phyloP scores from a whole-genome alignment of 2,329 filamentous ascomycete genomes.

The Mariannaea elegans region DNA sequence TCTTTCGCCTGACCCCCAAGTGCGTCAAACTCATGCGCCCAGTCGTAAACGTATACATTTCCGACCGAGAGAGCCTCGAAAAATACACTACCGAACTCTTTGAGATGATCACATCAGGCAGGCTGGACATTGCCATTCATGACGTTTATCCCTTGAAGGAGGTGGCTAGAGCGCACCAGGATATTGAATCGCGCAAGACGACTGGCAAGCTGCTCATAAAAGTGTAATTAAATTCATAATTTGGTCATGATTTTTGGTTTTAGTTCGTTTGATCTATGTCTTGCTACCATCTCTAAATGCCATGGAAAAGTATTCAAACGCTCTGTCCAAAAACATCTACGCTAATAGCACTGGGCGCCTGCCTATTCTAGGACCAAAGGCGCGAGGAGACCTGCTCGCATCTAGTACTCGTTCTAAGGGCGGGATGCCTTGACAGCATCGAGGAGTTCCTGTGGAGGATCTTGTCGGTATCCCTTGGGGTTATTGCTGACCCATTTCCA shows the following conservation, averaged over 20 bases:
- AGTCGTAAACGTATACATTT: constrained; percentile 74
- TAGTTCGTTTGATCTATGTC: constrained; percentile 12
- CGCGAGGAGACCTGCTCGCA: constrained; percentile 29
- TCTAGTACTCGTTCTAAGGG: constrained; percentile 27
- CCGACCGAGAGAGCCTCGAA: constrained; percentile 75
- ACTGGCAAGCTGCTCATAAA: constrained; percentile 84
- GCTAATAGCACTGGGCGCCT: constrained; percentile 9
- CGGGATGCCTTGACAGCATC: constrained; percentile 63
- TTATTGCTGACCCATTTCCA: constrained; percentile 99
- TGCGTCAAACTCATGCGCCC: constrained; percentile 82
- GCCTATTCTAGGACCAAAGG: constrained; percentile 18
- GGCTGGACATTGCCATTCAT: constrained; percentile 78
- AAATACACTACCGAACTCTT: constrained; percentile 78
- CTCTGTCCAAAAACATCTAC: constrained; percentile 32
- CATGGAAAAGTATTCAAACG: constrained; percentile 28
- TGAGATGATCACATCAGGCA: constrained; percentile 72
- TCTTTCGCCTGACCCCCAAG: constrained; percentile 71
- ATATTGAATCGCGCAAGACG: constrained; percentile 84
- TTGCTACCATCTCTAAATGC: constrained; percentile 34
- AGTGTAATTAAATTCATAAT: constrained; percentile 53
- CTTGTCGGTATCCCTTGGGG: constrained; percentile 91
- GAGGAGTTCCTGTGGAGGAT: constrained; percentile 85
- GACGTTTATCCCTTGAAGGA: constrained; percentile 81
- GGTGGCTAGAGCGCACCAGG: constrained; percentile 74
- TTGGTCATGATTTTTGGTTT: constrained; percentile 17